These are phyloP conservation scores for Colletotrichum lindemuthianum DNA, from an alignment of 2,329 filamentous ascomycete genomes.

Conservation along the genomic window DNA sequence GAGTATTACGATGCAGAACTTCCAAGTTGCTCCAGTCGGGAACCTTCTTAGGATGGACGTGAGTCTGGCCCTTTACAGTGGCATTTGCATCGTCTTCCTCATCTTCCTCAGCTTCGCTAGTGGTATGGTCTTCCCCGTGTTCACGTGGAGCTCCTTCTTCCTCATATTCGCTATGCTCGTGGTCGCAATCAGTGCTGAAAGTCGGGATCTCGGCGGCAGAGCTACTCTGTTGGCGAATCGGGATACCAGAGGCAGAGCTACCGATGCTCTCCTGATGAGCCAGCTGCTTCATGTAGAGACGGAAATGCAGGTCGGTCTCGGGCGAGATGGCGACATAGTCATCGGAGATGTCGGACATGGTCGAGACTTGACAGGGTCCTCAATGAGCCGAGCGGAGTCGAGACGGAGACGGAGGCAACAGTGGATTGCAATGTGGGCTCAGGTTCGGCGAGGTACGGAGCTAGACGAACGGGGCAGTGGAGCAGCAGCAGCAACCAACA, in stretches of 20 bases:
- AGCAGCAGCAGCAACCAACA: not conserved
- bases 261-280: slow-evolving; percentile 15
- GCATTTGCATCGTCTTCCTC: not conserved
- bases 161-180: not conserved
- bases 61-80: slow-evolving; percentile 1
- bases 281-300: slow-evolving; percentile 29
- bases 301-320: slow-evolving; percentile 29
- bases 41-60: slow-evolving; percentile 43
- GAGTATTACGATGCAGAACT: slow-evolving; percentile 65
- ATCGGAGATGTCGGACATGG: slow-evolving; percentile 36
- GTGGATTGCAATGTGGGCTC: slow-evolving; percentile 12
- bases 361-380: not conserved
- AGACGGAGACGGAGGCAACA: slow-evolving; percentile 1
- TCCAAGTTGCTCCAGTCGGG: slow-evolving; percentile 71
- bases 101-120: slow-evolving; percentile 6
- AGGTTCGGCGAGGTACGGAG: slow-evolving; percentile 12
- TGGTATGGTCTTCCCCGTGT: too few relatives aligned
- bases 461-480: slow-evolving; percentile 17
- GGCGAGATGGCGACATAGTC: slow-evolving; percentile 33
- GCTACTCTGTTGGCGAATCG: not conserved
- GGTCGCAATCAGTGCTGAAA: too few relatives aligned
- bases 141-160: too few relatives aligned
- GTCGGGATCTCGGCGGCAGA: slow-evolving; percentile 1
- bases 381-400: slow-evolving; percentile 18
- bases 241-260: slow-evolving; percentile 26